phyloP scores from a whole-genome alignment of 306 rosid genomes.

The Boehmeria nivea region DNA sequence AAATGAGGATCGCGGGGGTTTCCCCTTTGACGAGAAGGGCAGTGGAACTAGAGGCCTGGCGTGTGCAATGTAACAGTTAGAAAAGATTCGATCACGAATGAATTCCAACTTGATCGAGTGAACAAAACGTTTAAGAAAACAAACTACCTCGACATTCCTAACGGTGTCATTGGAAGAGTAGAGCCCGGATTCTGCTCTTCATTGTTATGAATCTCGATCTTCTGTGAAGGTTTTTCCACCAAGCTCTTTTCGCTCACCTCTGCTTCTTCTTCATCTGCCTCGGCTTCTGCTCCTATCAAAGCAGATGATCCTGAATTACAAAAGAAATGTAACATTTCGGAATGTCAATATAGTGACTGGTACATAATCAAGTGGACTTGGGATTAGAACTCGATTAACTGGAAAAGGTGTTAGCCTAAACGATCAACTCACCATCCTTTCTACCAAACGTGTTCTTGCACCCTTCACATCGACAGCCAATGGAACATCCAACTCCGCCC shows the following conservation, averaged over 20 bases:
- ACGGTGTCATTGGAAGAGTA: constrained; percentile 54
- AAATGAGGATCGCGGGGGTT: constrained; percentile 58
- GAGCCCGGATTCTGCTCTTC: constrained; percentile 51
- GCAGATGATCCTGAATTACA: constrained; percentile 48
- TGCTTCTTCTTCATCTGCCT: constrained; percentile 68
- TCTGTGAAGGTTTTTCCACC: constrained; percentile 43
- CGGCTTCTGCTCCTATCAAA: constrained; percentile 41
- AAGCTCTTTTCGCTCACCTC: constrained; percentile 41
- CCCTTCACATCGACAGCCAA: constrained; percentile 78
- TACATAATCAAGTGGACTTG: background rate
- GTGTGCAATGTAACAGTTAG: background rate
- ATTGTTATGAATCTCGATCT: constrained; percentile 38
- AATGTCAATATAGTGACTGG: background rate
- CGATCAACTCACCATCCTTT: constrained; percentile 69
- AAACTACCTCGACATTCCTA: constrained; percentile 51
- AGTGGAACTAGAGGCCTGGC: constrained; percentile 47
- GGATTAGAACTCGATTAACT: background rate
- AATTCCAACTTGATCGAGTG: too few relatives aligned
- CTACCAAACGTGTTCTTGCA: constrained; percentile 77
- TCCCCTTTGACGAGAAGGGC: constrained; percentile 58
- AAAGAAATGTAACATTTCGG: background rate
- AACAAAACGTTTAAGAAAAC: constrained; percentile 20
- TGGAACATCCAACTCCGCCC: constrained; percentile 94
- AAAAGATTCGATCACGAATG: too few relatives aligned
- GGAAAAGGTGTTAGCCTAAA: too few relatives aligned